These are phyloP conservation scores for Nymphaea colorata DNA, from an alignment of 164 flowering plant genomes.

Conservation along the genomic window DNA sequence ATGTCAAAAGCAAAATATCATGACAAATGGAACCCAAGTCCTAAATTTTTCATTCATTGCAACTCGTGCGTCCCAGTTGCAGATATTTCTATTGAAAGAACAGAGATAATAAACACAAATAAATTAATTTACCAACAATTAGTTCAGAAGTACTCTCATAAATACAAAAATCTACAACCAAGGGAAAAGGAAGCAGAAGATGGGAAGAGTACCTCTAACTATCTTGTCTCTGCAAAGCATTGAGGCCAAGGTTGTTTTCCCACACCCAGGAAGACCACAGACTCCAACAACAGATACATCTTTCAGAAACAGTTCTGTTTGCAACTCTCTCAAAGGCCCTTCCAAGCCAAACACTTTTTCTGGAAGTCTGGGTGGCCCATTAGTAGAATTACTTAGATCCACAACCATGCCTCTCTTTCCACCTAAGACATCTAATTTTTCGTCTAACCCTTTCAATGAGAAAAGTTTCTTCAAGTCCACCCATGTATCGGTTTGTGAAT, in stretches of 20 bases:
- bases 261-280: background rate
- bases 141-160: background rate
- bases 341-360: background rate
- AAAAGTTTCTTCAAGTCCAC: background rate
- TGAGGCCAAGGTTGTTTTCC: slow-evolving; percentile 2
- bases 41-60: background rate
- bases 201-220: background rate
- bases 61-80: too few relatives aligned
- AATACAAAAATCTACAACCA: background rate
- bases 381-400: background rate
- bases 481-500: background rate
- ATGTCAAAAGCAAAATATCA: background rate
- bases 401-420: background rate
- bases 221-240: background rate
- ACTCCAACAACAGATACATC: slow-evolving; percentile 2
- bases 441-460: background rate
- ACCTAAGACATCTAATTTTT: background rate
- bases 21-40: background rate
- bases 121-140: background rate
- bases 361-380: background rate
- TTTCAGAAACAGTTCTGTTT: background rate
- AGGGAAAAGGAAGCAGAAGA: background rate
- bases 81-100: background rate
- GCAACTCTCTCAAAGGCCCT: background rate
- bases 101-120: background rate